Evolutionary conservation across 2,329 filamentous ascomycete genomes (phyloP).

Genomic region (Apiospora sp.): DNA sequence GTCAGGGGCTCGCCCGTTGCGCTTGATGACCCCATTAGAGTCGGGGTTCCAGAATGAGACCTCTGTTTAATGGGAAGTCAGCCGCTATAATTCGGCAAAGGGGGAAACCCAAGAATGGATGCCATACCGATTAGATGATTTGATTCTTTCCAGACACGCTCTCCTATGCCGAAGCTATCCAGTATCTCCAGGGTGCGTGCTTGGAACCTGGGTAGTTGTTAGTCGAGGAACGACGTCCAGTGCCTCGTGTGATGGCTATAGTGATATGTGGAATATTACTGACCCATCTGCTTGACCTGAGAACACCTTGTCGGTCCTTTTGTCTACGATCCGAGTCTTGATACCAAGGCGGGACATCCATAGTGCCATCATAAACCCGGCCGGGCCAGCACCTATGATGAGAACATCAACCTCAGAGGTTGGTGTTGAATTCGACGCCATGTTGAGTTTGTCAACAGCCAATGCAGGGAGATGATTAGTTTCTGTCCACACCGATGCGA

Average conservation of each 20-base stretch:
- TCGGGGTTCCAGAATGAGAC: constrained; percentile 67
- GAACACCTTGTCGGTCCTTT: constrained; percentile 49
- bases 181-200: constrained; percentile 76
- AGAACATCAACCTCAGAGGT: constrained; percentile 39
- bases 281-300: constrained; percentile 55
- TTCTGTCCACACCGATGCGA: not conserved
- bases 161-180: constrained; percentile 73
- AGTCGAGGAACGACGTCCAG: not conserved
- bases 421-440: constrained; percentile 22
- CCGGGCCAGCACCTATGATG: constrained; percentile 52
- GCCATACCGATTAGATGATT: constrained; percentile 70
- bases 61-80: constrained; percentile 25
- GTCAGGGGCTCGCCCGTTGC: constrained; percentile 51
- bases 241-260: too few species aligned
- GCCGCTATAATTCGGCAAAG: not conserved
- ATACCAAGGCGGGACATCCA: constrained; percentile 53
- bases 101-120: not conserved
- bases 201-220: constrained; percentile 52
- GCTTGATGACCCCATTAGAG: constrained; percentile 61
- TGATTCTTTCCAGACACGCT: constrained; percentile 70
- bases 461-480: not conserved
- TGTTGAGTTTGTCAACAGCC: not conserved
- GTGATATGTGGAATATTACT: not conserved
- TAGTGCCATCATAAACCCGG: constrained; percentile 52
- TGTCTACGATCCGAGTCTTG: constrained; percentile 54